phyloP scores from a whole-genome alignment of 495 filamentous ascomycete genomes.

The Parmelia sp. region DNA sequence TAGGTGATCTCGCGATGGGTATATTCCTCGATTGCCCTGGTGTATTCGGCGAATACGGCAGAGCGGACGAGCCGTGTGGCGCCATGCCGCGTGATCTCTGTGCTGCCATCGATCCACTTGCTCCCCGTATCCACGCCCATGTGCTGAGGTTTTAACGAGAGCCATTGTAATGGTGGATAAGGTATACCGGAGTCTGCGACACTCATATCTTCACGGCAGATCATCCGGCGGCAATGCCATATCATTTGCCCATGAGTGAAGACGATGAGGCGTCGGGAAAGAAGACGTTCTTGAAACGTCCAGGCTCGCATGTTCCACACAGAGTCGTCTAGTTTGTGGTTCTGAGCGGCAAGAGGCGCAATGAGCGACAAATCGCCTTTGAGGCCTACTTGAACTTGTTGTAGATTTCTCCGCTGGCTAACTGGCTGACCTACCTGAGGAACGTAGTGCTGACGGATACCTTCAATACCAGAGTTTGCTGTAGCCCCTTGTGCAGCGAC shows the following conservation, averaged over 20 bases:
- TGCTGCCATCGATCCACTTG: constrained; percentile 9
- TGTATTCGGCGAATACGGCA: constrained; percentile 11
- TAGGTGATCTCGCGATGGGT: constrained; percentile 10
- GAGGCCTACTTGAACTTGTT: constrained; percentile 2
- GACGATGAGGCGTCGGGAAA: constrained; percentile 12
- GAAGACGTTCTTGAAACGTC: constrained; percentile 18
- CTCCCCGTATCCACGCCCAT: constrained; percentile 10
- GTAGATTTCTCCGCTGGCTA: neutral
- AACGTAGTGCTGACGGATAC: constrained; percentile 4
- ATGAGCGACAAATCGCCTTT: constrained; percentile 6
- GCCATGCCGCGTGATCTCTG: constrained; percentile 10
- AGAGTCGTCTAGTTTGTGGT: constrained; percentile 4
- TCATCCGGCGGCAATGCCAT: constrained; percentile 14
- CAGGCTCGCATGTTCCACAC: constrained; percentile 18
- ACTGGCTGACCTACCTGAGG: constrained; percentile 1
- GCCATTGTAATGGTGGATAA: constrained; percentile 8
- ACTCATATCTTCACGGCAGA: constrained; percentile 8
- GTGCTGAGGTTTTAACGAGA: constrained; percentile 5
- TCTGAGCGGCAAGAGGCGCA: constrained; percentile 5
- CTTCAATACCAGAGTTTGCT: constrained; percentile 1
- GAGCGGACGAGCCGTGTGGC: constrained; percentile 7
- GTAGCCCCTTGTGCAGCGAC: constrained; percentile 8
- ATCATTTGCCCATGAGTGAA: constrained; percentile 14
- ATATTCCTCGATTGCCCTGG: constrained; percentile 6
- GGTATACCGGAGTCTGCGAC: neutral